A percentile compares a stretch with the other conserved stretches of the same genome.
These are phyloP conservation scores for Hirschioporus abietinus DNA, from an alignment of 768 basidiomycete species.

Conservation along the genomic window DNA sequence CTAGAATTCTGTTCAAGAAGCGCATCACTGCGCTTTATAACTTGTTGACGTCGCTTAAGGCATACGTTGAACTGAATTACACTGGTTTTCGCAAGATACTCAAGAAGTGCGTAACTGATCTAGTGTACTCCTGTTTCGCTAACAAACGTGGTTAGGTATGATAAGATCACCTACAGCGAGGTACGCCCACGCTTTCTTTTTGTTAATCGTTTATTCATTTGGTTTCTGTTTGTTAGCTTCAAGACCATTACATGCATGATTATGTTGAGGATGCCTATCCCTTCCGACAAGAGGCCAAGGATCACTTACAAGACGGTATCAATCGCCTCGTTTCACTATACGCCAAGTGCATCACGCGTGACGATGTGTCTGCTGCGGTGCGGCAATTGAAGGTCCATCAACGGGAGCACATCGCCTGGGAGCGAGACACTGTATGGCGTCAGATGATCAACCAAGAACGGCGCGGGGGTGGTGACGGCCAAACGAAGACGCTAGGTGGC, in stretches of 20 bases:
- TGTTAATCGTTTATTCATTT: background rate
- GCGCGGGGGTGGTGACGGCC: conserved; percentile 41
- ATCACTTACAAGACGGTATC: conserved; percentile 54
- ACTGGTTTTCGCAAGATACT: conserved; percentile 93
- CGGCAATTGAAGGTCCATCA: conserved; percentile 84
- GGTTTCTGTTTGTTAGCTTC: conserved; percentile 42
- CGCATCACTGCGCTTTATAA: conserved; percentile 81
- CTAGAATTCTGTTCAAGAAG: conserved; percentile 83
- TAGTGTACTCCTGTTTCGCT: conserved; percentile 7
- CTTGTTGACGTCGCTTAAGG: conserved; percentile 65
- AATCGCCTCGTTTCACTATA: conserved; percentile 65
- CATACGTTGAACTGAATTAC: conserved; percentile 88
- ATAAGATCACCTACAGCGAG: conserved; percentile 83
- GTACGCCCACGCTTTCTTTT: conserved; percentile 23
- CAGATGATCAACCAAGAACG: conserved; percentile 88
- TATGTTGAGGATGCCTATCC: conserved; percentile 63
- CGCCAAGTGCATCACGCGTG: conserved; percentile 76
- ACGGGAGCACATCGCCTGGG: conserved; percentile 93
- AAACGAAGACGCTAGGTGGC: conserved; percentile 36
- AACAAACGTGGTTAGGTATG: conserved; percentile 56
- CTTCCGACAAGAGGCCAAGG: conserved; percentile 60
- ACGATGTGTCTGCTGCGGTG: conserved; percentile 61
- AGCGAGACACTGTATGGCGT: conserved; percentile 96
- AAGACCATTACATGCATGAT: conserved; percentile 70
- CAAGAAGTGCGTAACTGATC: conserved; percentile 68